Conservation (phyloP, 2,329 filamentous ascomycete species). For the Pleoardoris graminearum region DNA sequence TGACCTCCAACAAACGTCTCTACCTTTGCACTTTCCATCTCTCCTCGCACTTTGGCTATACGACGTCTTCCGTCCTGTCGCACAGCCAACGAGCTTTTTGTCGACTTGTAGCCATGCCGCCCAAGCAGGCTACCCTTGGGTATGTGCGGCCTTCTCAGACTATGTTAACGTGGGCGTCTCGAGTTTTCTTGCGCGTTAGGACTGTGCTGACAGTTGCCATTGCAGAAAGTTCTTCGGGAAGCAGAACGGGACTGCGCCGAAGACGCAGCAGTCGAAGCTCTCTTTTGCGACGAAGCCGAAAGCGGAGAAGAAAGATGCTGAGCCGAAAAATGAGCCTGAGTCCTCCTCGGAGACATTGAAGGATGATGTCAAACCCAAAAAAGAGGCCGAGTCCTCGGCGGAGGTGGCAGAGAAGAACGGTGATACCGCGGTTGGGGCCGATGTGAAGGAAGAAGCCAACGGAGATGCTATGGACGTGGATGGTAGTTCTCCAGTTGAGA, state of each 20-base stretch:
- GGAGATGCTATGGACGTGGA: constrained; percentile 35
- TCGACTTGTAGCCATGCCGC: constrained; percentile 46
- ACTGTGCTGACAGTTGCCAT: constrained; percentile 13
- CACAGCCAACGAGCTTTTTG: constrained; percentile 14
- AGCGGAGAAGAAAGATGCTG: constrained; percentile 46
- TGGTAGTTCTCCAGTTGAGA: constrained; percentile 25
- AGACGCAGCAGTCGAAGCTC: constrained; percentile 76
- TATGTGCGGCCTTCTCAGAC: constrained; percentile 77
- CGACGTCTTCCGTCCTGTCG: constrained; percentile 6
- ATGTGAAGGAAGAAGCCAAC: constrained; percentile 22
- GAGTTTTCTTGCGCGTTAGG: not conserved
- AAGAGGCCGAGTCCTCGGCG: constrained; percentile 12
- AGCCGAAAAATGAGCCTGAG: constrained; percentile 22
- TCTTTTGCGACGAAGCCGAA: constrained; percentile 65
- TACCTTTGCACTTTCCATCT: not conserved
- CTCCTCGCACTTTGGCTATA: not conserved
- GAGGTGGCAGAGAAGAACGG: constrained; percentile 21
- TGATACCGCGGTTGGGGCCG: constrained; percentile 19
- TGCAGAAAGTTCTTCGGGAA: constrained; percentile 83
- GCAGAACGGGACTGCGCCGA: constrained; percentile 61
- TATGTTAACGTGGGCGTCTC: constrained; percentile 66
- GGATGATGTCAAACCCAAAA: not conserved
- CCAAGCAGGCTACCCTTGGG: constrained; percentile 83
- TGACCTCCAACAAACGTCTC: constrained; percentile 8
- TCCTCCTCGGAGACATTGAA: constrained; percentile 16